Evolutionary conservation across 441 rosid genomes (phyloP).

Genomic region (Cnidoscolus chayamansa): DNA sequence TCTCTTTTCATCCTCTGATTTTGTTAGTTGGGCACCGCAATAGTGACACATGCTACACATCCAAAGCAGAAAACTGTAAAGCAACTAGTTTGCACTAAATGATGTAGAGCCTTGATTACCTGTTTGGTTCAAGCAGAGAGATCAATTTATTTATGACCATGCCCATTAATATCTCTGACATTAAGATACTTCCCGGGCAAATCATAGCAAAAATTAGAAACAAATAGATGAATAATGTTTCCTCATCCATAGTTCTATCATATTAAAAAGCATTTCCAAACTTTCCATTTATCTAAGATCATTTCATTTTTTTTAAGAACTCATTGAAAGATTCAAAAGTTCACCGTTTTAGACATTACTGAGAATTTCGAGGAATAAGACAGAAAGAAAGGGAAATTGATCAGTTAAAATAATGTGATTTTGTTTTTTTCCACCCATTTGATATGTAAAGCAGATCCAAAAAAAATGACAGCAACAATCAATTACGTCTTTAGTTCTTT

Average conservation of each 20-base stretch:
- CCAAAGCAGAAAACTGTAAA: constrained; percentile 20
- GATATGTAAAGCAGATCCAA: not conserved
- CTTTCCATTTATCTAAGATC: not conserved
- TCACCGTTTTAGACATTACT: not conserved
- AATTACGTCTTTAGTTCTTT: not conserved
- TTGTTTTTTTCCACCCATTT: not conserved
- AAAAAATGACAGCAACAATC: not conserved
- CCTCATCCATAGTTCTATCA: not conserved
- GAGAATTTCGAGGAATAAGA: not conserved
- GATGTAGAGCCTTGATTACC: constrained; percentile 22
- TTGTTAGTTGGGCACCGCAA: constrained; percentile 38
- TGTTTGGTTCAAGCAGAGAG: constrained; percentile 20
- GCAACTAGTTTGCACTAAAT: constrained; percentile 13
- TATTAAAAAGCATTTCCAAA: not conserved
- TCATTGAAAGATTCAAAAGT: not conserved
- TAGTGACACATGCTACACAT: constrained; percentile 54
- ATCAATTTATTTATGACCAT: not conserved
- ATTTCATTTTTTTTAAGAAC: not conserved
- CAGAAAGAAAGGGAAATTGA: too few species aligned
- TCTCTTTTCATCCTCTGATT: constrained; percentile 29
- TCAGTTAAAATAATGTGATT: not conserved
- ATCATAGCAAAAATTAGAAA: not conserved
- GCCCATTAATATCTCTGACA: not conserved
- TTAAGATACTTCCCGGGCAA: not conserved
- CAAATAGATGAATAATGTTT: not conserved